Evolutionary conservation across 345 rosid species (phyloP), one percentile per base, ranked within the genome.

Genomic region (Clausena lansium): DNA sequence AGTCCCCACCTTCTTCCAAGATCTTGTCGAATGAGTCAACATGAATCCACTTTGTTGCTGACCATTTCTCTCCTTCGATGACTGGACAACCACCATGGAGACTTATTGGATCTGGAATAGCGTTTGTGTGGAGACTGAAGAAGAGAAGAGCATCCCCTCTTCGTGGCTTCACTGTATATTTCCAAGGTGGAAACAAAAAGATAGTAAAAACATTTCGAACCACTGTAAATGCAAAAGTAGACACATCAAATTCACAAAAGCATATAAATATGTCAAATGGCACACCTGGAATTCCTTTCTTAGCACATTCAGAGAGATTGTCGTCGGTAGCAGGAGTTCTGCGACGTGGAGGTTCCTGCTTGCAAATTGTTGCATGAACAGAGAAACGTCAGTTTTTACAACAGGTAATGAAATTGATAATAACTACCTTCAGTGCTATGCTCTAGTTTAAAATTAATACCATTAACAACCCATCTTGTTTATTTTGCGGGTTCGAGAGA

Each of bases 41-140:
- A 59, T 95, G 99, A 77, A 95, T 89, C 99, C 99, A 95, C 85
- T 95, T 95, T 0, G 99, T 95, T 11, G 99, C 99, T 2, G 98
- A 95, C 99, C 99, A 93, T 88, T 95, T 95, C 91, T 95, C 99
- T 19, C 99, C 98, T 78, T 93, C 92, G 11, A 93, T 88, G 82
- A 95, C 98, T 0, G 94, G 99, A 87, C 98, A 95, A 14, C 99
- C 99, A 27, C 91, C 96, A 65, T 95, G 99, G 58, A 92, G 92
- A 81, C 96, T 92, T 81, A 28, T 55, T 4, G 86, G 76, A 84
- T 95, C 99, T 8, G 99, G 99, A 35, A 85, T 78, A 60, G 99
- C 96, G 47, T 80, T 90, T 35, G 93, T 87, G 78, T 78, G 82
- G 60, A 95, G 97, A 81, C 91, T 95, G 83, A 92, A 95, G 96